These are phyloP conservation scores for Hanseniaspora mollemarum DNA, from an alignment of 805 yeast genomes.

Conservation along the genomic window DNA sequence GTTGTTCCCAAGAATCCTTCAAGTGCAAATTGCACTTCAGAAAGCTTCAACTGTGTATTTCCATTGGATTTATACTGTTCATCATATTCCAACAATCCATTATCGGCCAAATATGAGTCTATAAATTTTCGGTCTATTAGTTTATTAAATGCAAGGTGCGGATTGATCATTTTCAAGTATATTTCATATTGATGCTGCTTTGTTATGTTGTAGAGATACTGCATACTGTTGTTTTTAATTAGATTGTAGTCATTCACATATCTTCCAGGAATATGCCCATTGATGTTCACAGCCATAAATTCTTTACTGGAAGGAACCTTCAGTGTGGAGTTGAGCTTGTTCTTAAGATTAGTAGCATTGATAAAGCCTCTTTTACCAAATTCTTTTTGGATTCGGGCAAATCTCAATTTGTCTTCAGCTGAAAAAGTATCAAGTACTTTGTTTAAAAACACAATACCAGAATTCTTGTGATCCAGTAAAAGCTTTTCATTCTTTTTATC, in stretches of 20 bases:
- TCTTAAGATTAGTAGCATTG: slow-evolving; percentile 55
- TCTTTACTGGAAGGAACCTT: slow-evolving; percentile 57
- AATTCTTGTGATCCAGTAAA: slow-evolving; percentile 40
- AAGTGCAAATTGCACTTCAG: slow-evolving; percentile 9
- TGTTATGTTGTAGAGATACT: slow-evolving; percentile 7
- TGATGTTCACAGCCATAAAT: slow-evolving; percentile 26
- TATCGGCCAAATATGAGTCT: slow-evolving; percentile 11
- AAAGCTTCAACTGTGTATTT: slow-evolving; percentile 4
- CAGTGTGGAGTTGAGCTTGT: slow-evolving; percentile 52
- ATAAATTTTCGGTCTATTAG: slow-evolving; percentile 8
- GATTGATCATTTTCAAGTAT: slow-evolving; percentile 10
- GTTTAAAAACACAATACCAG: slow-evolving; percentile 72
- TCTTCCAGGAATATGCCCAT: slow-evolving; percentile 16
- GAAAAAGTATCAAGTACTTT: slow-evolving; percentile 80
- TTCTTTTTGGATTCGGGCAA: slow-evolving; percentile 72
- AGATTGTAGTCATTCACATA: slow-evolving; percentile 21
- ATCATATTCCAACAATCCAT: slow-evolving; percentile 13
- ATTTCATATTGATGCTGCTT: slow-evolving; percentile 9
- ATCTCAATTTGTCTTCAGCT: slow-evolving; percentile 69
- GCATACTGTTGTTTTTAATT: slow-evolving; percentile 17
- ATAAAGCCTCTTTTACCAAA: slow-evolving; percentile 67
- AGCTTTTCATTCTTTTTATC: slow-evolving; percentile 33
- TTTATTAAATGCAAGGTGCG: slow-evolving; percentile 1
- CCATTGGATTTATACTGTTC: slow-evolving; percentile 9
- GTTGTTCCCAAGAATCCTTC: slow-evolving; percentile 15